These are phyloP conservation scores for Neckera pumila DNA, from an alignment of 225 moss, liverwort and hornwort genomes.

Conservation along the genomic window DNA sequence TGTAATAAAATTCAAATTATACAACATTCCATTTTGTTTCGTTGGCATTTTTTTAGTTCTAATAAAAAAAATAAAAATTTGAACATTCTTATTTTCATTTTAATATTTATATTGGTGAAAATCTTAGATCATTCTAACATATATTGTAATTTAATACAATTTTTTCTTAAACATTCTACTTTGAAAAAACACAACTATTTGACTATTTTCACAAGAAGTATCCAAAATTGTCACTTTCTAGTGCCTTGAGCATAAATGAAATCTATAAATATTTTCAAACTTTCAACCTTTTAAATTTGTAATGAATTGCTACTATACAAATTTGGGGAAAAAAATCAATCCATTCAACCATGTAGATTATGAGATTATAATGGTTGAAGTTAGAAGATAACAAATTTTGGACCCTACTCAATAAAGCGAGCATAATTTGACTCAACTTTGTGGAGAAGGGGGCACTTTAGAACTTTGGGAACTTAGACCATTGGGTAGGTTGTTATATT, in stretches of 20 bases:
- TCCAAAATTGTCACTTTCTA: background rate
- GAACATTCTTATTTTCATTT: no score
- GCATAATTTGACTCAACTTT: background rate
- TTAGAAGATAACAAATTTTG: background rate
- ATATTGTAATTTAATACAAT: background rate
- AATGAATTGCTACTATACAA: no score
- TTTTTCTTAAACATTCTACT: background rate
- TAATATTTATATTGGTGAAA: background rate
- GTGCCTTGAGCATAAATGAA: background rate
- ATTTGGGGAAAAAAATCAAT: no score
- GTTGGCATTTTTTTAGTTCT: no score
- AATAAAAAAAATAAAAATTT: no score
- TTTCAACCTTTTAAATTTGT: no score
- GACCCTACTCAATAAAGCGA: accelerated
- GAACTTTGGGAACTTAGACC: background rate
- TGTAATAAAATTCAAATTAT: no score
- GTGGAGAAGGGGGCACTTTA: background rate
- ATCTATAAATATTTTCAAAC: background rate
- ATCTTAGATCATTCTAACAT: background rate
- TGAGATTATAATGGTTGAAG: background rate
- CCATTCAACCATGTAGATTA: background rate
- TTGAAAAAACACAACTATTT: background rate
- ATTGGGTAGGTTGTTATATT: background rate
- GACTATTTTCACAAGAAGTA: background rate
- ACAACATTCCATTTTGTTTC: background rate